Evolutionary conservation across 768 basidiomycete genomes (phyloP).

Genomic region (Rhizopogon roseolus): DNA sequence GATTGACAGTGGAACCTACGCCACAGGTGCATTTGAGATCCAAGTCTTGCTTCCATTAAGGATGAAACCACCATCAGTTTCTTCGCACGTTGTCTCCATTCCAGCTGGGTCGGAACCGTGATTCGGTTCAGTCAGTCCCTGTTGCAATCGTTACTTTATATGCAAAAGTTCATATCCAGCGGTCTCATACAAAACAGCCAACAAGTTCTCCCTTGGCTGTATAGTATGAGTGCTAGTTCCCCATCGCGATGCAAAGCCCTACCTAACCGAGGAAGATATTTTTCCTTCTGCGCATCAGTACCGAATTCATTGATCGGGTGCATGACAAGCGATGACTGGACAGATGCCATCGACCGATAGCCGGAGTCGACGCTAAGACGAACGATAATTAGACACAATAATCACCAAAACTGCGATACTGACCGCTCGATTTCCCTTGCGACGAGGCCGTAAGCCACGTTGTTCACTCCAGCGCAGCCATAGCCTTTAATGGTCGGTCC

Average conservation of each 20-base stretch:
- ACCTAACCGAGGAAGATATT: slow-evolving; percentile 84
- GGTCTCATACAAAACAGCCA: slow-evolving; percentile 81
- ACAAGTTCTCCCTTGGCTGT: slow-evolving; percentile 80
- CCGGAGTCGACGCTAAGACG: slow-evolving; percentile 86
- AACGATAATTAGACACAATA: not conserved
- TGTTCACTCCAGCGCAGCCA: slow-evolving; percentile 88
- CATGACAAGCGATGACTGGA: slow-evolving; percentile 97
- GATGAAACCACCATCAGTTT: slow-evolving; percentile 79
- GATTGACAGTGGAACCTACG: slow-evolving; percentile 43
- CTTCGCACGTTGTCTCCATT: slow-evolving; percentile 91
- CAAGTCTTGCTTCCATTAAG: slow-evolving; percentile 91
- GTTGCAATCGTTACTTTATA: slow-evolving; percentile 19
- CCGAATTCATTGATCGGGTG: slow-evolving; percentile 90
- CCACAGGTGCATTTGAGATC: slow-evolving; percentile 93
- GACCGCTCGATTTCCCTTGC: slow-evolving; percentile 89
- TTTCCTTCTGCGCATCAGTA: slow-evolving; percentile 80
- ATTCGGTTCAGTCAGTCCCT: slow-evolving; percentile 96
- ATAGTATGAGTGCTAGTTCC: slow-evolving; percentile 4
- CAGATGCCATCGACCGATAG: slow-evolving; percentile 91
- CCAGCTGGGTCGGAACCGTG: slow-evolving; percentile 96
- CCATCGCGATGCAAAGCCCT: slow-evolving; percentile 8
- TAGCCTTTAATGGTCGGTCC: slow-evolving; percentile 93
- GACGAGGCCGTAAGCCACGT: slow-evolving; percentile 91
- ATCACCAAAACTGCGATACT: slow-evolving; percentile 6
- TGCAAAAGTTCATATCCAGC: slow-evolving; percentile 25